A percentile compares a stretch with the other conserved stretches of the same genome.
Evolutionary conservation across 305 asterid species (phyloP).

Genomic region (Fraxinus sp.): DNA sequence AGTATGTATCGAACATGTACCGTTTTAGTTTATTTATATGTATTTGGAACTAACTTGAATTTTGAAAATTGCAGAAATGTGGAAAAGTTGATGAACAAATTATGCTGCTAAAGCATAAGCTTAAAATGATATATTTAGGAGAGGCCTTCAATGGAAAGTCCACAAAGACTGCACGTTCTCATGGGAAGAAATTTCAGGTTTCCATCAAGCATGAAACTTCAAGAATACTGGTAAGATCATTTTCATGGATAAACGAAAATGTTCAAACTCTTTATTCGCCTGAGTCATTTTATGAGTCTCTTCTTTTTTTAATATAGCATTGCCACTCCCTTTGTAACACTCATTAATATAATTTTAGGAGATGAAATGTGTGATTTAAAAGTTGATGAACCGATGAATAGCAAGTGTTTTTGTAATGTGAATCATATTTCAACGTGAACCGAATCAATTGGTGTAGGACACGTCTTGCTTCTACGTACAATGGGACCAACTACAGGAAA

Average conservation of each 20-base stretch:
- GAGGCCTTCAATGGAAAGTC: conserved; percentile 79
- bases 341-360: background rate
- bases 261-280: background rate
- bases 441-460: background rate
- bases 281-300: background rate
- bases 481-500: background rate
- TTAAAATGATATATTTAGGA: conserved; percentile 65
- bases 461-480: background rate
- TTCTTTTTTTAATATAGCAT: background rate
- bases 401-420: too few relatives aligned
- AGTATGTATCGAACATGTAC: background rate
- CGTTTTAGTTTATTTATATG: background rate
- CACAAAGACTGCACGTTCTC: conserved; percentile 84
- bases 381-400: too few relatives aligned
- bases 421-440: background rate
- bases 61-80: conserved; percentile 55
- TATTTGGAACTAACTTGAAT: background rate
- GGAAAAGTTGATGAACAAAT: conserved; percentile 80
- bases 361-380: too few relatives aligned
- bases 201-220: conserved; percentile 72
- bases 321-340: background rate
- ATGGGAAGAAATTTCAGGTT: conserved; percentile 87
- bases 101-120: conserved; percentile 63
- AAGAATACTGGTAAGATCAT: conserved; percentile 49
- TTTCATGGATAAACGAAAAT: background rate